These are phyloP conservation scores for Flueggea neowawraea DNA, from an alignment of 441 rosid genomes.

Conservation along the genomic window DNA sequence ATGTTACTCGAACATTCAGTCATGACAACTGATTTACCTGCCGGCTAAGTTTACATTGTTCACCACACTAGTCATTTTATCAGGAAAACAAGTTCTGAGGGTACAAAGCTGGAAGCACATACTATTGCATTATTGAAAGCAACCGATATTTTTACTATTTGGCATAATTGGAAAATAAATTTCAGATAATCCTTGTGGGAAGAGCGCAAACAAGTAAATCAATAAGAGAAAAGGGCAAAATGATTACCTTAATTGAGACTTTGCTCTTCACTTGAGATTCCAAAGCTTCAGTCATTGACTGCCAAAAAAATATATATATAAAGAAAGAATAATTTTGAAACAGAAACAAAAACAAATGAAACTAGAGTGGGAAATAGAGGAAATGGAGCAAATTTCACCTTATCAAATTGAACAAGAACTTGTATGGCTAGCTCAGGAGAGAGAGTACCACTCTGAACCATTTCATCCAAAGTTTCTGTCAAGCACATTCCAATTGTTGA, in stretches of 20 bases:
- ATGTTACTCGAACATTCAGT: too few species aligned
- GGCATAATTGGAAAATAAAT: background rate
- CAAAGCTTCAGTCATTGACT: constrained; percentile 81
- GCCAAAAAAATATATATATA: constrained; percentile 2
- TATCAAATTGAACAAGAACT: constrained; percentile 95
- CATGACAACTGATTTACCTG: too few species aligned
- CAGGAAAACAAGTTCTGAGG: too few species aligned
- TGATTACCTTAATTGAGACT: constrained; percentile 62
- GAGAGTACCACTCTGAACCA: constrained; percentile 89
- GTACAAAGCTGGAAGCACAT: too few species aligned
- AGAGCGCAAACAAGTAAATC: background rate
- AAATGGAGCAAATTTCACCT: constrained; percentile 36
- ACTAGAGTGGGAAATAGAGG: background rate
- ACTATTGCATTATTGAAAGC: too few species aligned
- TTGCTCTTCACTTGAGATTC: constrained; percentile 76
- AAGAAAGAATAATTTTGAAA: background rate
- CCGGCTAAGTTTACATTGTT: too few species aligned
- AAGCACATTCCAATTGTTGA: constrained; percentile 98
- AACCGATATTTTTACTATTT: too few species aligned
- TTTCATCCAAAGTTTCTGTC: constrained; percentile 95
- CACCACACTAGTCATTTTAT: too few species aligned
- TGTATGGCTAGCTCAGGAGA: constrained; percentile 95
- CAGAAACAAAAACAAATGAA: background rate
- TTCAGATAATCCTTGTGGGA: background rate
- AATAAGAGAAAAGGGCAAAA: background rate